Evolutionary conservation across 2,329 filamentous ascomycete genomes (phyloP).

Genomic region (Nannizziopsis barbatae): DNA sequence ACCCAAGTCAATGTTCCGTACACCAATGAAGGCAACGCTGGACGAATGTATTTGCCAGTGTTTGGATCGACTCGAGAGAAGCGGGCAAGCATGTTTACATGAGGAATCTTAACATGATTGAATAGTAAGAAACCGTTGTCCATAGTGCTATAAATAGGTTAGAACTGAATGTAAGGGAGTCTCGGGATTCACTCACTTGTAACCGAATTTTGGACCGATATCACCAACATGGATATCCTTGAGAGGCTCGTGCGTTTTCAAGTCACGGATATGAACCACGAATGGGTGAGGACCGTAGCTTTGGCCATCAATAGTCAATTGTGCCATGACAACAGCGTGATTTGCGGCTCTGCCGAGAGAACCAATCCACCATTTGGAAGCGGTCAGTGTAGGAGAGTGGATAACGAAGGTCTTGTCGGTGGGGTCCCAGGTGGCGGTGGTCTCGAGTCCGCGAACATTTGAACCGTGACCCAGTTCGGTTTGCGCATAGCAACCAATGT

Average conservation of each 20-base stretch:
- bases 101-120: slow-evolving; percentile 64
- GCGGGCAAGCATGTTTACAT: slow-evolving; percentile 60
- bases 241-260: slow-evolving; percentile 58
- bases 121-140: slow-evolving; percentile 71
- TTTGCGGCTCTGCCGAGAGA: slow-evolving; percentile 65
- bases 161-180: not conserved
- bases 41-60: slow-evolving; percentile 56
- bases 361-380: slow-evolving; percentile 79
- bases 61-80: slow-evolving; percentile 58
- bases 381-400: slow-evolving; percentile 61
- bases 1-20: slow-evolving; percentile 70
- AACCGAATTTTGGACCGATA: slow-evolving; percentile 69
- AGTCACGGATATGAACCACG: slow-evolving; percentile 60
- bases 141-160: slow-evolving; percentile 46
- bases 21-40: slow-evolving; percentile 54
- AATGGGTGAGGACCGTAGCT: slow-evolving; percentile 65
- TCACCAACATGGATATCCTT: slow-evolving; percentile 64
- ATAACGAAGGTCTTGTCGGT: slow-evolving; percentile 64
- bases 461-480: slow-evolving; percentile 70
- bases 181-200: slow-evolving; percentile 41
- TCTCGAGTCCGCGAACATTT: slow-evolving; percentile 63
- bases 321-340: slow-evolving; percentile 67
- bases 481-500: slow-evolving; percentile 70
- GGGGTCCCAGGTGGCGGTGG: slow-evolving; percentile 61
- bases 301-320: slow-evolving; percentile 58